Conservation (phyloP, 495 filamentous ascomycete genomes). For the Bryoglossum gracile region DNA sequence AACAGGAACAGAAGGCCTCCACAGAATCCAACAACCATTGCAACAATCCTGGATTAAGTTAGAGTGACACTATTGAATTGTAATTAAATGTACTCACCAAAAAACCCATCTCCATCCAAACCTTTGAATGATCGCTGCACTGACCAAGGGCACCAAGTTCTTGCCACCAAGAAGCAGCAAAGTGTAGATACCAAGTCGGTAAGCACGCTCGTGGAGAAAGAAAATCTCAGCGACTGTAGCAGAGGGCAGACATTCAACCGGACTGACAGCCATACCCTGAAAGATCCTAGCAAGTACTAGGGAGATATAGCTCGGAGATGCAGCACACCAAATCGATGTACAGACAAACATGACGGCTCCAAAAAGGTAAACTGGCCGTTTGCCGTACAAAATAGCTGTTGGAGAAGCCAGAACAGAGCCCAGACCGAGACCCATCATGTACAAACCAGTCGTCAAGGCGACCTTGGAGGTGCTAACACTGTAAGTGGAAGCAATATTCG, state of each 20-base stretch:
- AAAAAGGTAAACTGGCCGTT: conserved; percentile 83
- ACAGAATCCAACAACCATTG: conserved; percentile 74
- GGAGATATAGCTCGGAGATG: conserved; percentile 71
- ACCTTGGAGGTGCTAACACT: conserved; percentile 64
- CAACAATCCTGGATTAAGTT: conserved; percentile 57
- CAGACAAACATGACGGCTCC: conserved; percentile 68
- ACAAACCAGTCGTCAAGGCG: conserved; percentile 85
- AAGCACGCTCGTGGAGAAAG: conserved; percentile 91
- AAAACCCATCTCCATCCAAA: conserved; percentile 90
- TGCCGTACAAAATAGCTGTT: conserved; percentile 86
- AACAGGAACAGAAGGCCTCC: conserved; percentile 76
- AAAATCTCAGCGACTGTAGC: conserved; percentile 96
- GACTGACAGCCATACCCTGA: conserved; percentile 79
- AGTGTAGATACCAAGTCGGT: conserved; percentile 93
- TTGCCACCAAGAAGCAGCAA: conserved; percentile 85
- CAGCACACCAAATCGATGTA: conserved; percentile 80
- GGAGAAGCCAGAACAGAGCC: conserved; percentile 80
- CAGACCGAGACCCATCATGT: conserved; percentile 89
- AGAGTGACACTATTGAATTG: conserved; percentile 12
- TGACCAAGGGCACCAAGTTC: conserved; percentile 82
- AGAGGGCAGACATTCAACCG: conserved; percentile 90
- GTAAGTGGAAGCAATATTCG: conserved; percentile 66
- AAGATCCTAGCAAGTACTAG: conserved; percentile 78
- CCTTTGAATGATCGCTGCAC: conserved; percentile 73
- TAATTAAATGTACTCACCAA: conserved; percentile 49